Conservation (phyloP, 306 rosid species). For the Fragaria iinumae region DNA sequence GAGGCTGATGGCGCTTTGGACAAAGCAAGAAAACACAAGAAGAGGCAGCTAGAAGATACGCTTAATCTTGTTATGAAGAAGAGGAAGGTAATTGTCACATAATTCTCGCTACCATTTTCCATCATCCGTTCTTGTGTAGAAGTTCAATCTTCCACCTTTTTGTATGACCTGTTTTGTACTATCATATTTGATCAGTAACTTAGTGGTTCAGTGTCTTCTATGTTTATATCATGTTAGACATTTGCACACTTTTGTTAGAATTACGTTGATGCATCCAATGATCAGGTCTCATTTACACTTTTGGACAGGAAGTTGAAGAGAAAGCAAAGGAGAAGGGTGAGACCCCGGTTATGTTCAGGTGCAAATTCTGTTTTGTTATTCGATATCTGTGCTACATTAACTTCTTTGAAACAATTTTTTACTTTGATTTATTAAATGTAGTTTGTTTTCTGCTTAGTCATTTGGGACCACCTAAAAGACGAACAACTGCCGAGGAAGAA, state of each 20-base stretch:
- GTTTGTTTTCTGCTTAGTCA: conserved; percentile 61
- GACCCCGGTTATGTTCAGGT: conserved; percentile 98
- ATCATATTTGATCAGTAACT: not conserved
- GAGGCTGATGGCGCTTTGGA: conserved; percentile 99
- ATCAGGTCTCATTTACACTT: conserved; percentile 28
- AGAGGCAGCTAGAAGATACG: conserved; percentile 93
- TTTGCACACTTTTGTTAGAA: not conserved
- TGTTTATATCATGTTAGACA: conserved; percentile 5
- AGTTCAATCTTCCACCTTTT: not conserved
- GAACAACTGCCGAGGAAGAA: conserved; percentile 92
- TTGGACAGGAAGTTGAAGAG: conserved; percentile 82
- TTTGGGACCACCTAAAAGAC: conserved; percentile 90
- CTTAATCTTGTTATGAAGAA: conserved; percentile 88
- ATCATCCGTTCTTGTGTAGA: not conserved
- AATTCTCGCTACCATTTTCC: not conserved
- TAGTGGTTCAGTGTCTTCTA: not conserved
- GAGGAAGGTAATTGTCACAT: conserved; percentile 62
- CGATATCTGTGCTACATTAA: conserved; percentile 2
- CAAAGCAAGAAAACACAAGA: conserved; percentile 98
- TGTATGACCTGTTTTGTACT: not conserved
- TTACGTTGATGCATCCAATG: conserved; percentile 8
- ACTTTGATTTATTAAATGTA: conserved; percentile 36
- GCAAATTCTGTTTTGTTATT: conserved; percentile 13
- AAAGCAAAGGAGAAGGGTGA: conserved; percentile 94
- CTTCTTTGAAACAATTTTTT: conserved; percentile 15